A percentile compares a stretch with the other conserved stretches of the same genome.
These are phyloP conservation scores for Choanephora cucurbitarum DNA, from an alignment of 371 early-diverging fungal genomes.

Conservation along the genomic window DNA sequence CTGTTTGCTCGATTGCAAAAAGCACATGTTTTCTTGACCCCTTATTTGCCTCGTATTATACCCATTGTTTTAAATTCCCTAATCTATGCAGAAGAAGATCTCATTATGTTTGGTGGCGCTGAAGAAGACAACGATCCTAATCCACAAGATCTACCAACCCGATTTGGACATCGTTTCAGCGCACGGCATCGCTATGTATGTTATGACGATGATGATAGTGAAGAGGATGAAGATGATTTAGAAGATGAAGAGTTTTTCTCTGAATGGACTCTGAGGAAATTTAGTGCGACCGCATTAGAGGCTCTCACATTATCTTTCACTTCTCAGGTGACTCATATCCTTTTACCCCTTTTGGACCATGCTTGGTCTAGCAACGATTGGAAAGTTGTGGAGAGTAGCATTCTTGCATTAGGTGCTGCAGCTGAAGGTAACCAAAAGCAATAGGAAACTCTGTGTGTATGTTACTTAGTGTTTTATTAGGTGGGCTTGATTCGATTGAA, in stretches of 20 bases:
- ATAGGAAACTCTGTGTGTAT: no score
- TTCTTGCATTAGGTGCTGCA: conserved; percentile 93
- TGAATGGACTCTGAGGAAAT: conserved; percentile 96
- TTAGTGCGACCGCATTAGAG: conserved; percentile 93
- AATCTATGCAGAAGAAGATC: conserved; percentile 90
- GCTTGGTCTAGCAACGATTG: conserved; percentile 81
- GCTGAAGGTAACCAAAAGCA: conserved; percentile 92
- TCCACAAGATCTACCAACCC: conserved; percentile 83
- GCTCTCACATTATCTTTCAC: conserved; percentile 80
- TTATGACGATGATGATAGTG: conserved; percentile 81
- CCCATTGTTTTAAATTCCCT: conserved; percentile 86
- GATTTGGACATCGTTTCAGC: conserved; percentile 54
- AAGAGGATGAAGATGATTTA: conserved; percentile 83
- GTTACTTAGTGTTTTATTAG: no score
- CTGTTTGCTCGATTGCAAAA: conserved; percentile 83
- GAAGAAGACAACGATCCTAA: conserved; percentile 73
- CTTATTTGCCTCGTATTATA: conserved; percentile 74
- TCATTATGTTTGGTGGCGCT: conserved; percentile 69
- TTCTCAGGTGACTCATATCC: conserved; percentile 67
- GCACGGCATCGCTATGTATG: conserved; percentile 5
- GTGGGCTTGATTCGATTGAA: conserved; percentile 77
- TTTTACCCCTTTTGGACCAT: conserved; percentile 82
- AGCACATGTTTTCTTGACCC: conserved; percentile 70
- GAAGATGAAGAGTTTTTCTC: conserved; percentile 87
- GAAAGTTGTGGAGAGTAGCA: conserved; percentile 88